Evolutionary conservation across 495 filamentous ascomycete genomes (phyloP).

Genomic region (Penicillium mononematosum): DNA sequence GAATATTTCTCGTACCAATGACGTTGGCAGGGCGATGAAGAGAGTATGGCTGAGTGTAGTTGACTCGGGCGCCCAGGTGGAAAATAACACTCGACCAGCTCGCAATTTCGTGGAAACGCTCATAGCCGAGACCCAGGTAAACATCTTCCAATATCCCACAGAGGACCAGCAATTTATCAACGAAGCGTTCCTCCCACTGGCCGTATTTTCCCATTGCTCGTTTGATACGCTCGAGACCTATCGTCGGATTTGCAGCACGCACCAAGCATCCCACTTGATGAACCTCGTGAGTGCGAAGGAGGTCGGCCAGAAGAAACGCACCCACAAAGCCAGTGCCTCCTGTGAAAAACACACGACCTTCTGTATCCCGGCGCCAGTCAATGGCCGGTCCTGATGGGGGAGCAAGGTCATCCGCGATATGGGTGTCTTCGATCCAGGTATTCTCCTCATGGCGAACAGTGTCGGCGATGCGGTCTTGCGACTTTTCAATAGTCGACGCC

Average conservation of each 20-base stretch:
- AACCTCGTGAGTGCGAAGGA: conserved; percentile 6
- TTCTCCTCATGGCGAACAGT: no score
- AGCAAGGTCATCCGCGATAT: no score
- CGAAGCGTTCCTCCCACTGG: no score
- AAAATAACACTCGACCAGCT: conserved; percentile 24
- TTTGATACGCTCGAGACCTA: no score
- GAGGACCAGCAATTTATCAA: no score
- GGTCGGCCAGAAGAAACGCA: conserved; percentile 31
- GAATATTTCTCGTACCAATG: conserved; percentile 11
- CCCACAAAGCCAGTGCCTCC: conserved; percentile 79
- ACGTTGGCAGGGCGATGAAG: conserved; percentile 19
- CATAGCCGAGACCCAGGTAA: neutral
- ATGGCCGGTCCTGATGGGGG: neutral
- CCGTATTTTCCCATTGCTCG: no score
- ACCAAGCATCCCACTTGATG: conserved; percentile 14
- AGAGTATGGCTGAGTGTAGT: conserved; percentile 25
- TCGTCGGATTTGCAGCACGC: neutral
- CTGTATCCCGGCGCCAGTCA: conserved; percentile 19
- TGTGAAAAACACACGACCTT: conserved; percentile 55
- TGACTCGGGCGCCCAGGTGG: conserved; percentile 20
- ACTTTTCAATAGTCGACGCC: neutral
- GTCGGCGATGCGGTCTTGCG: no score
- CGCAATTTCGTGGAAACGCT: conserved; percentile 18
- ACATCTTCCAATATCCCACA: no score
- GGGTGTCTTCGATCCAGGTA: no score